A percentile compares a stretch with the other conserved stretches of the same genome.
Evolutionary conservation across 805 yeast genomes (phyloP).

Genomic region (Candida anglica): DNA sequence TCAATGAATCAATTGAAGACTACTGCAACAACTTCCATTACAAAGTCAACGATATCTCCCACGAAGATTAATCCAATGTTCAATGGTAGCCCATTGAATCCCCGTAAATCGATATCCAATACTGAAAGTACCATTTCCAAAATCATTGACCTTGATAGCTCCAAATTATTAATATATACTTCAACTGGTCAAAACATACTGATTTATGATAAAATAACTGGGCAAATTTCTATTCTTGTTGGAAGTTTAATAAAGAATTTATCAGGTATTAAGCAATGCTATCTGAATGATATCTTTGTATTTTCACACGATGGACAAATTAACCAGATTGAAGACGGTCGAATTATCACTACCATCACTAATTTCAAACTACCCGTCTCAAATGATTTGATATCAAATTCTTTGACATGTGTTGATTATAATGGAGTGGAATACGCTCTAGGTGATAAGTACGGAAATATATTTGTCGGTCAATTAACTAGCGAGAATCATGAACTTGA

Average conservation of each 20-base stretch:
- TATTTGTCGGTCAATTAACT: slow-evolving; percentile 22
- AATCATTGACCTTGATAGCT: slow-evolving; percentile 17
- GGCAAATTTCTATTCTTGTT: slow-evolving; percentile 16
- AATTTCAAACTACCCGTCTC: slow-evolving; percentile 8
- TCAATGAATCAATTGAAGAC: slow-evolving; percentile 9
- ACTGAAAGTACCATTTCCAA: slow-evolving; percentile 19
- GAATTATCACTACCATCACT: slow-evolving; percentile 4
- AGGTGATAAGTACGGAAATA: slow-evolving; percentile 50
- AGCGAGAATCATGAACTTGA: slow-evolving; percentile 10
- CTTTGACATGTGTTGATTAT: slow-evolving; percentile 39
- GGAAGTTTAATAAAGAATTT: slow-evolving; percentile 34
- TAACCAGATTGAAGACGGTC: slow-evolving; percentile 19
- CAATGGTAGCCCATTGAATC: not conserved
- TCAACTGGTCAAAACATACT: slow-evolving; percentile 34
- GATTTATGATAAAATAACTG: slow-evolving; percentile 14
- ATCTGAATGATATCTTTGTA: slow-evolving; percentile 24
- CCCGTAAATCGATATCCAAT: not conserved
- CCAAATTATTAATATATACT: slow-evolving; percentile 24
- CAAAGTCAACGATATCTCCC: slow-evolving; percentile 16
- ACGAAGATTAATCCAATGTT: not conserved
- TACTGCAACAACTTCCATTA: not conserved
- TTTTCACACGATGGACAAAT: slow-evolving; percentile 43
- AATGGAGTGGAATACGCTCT: slow-evolving; percentile 23
- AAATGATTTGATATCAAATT: slow-evolving; percentile 34
- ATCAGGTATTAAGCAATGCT: slow-evolving; percentile 34